These are phyloP conservation scores for Neofusicoccum laricinum DNA, from an alignment of 2,329 filamentous ascomycete species.

Conservation along the genomic window DNA sequence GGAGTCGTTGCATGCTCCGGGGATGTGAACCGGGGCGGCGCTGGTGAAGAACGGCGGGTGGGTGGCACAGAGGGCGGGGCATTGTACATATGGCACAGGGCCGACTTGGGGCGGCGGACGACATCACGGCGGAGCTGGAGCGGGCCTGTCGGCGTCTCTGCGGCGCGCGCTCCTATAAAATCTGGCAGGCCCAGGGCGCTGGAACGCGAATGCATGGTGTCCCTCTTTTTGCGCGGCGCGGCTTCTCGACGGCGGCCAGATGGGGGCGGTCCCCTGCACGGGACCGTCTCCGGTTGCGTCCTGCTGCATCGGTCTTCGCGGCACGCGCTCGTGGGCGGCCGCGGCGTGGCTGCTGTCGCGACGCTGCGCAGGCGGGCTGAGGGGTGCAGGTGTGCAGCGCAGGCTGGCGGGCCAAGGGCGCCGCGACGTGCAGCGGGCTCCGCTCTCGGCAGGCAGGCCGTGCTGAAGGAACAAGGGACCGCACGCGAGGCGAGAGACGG, in stretches of 20 bases:
- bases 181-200: not conserved
- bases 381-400: not conserved
- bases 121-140: no score
- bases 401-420: not conserved
- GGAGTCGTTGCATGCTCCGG: not conserved
- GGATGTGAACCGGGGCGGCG: not conserved
- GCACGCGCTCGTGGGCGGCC: not conserved
- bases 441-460: no score
- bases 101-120: not conserved
- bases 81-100: not conserved
- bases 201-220: conserved; percentile 1
- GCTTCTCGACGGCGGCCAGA: not conserved
- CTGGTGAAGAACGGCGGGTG: not conserved
- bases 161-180: not conserved
- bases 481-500: no score
- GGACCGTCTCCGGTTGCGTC: not conserved
- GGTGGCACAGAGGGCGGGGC: not conserved
- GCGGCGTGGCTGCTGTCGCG: not conserved
- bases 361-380: no score
- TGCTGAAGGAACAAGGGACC: no score
- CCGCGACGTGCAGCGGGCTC: no score
- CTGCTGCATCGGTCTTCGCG: not conserved
- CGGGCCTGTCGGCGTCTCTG: not conserved
- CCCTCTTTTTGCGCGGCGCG: conserved; percentile 9
- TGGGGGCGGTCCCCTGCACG: not conserved